Percentiles rank a stretch among this genome's conserved stretches.
phyloP scores from a whole-genome alignment of 495 filamentous ascomycete species.

The Neurospora hispaniola region DNA sequence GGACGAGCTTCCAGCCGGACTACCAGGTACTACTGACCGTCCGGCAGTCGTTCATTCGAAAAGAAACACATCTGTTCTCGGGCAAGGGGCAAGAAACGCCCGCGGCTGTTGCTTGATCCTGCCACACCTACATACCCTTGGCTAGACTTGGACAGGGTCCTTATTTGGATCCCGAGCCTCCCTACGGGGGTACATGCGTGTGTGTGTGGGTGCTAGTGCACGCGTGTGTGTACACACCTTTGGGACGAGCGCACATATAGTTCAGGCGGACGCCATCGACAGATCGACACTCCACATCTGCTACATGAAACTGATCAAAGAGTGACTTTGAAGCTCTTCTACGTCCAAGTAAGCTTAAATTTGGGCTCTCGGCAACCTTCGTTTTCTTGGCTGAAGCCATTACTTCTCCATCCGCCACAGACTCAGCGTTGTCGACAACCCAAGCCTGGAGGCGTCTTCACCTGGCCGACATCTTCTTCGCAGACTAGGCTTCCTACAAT shows the following conservation, averaged over 20 bases:
- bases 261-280: slow-evolving; percentile 7
- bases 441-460: not conserved
- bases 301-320: not conserved
- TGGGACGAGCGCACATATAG: slow-evolving; percentile 8
- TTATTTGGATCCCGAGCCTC: not conserved
- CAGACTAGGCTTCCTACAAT: not conserved
- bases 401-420: not conserved
- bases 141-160: not conserved
- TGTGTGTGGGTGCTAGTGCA: not conserved
- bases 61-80: not conserved
- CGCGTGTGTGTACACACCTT: not conserved
- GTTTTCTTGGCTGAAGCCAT: not conserved
- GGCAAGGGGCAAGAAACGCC: not conserved
- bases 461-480: not conserved
- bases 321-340: not conserved
- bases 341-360: not conserved
- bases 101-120: not conserved
- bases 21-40: not conserved
- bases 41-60: not conserved
- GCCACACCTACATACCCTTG: not conserved
- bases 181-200: not conserved
- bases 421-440: not conserved
- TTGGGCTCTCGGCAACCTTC: not conserved
- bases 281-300: slow-evolving; percentile 20
- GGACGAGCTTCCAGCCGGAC: slow-evolving; percentile 4